Evolutionary conservation across 768 basidiomycete genomes (phyloP), one percentile per base, ranked within the genome.

Genomic region (Xerocomus brunneocitrinus): DNA sequence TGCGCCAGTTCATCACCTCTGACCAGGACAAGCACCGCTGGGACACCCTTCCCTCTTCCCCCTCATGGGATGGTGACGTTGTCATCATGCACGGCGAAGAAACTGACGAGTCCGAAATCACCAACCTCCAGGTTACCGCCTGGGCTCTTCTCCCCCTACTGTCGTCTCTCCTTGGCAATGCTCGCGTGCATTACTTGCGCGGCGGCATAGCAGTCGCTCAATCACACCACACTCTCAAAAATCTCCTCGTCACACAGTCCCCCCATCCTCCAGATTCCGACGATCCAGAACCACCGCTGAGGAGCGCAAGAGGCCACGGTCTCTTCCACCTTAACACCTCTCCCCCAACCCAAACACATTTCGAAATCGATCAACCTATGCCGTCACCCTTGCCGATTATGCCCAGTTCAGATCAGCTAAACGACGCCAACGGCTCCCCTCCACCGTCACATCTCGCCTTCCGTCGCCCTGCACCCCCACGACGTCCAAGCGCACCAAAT

Each of bases 1-100:
- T 95, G 51, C 82, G 85, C 47, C 85, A 88, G 62, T 95, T 86
- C 65, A 81, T 93, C 62, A 91, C 87, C 5, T 90, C 89, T 1
- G 86, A 91, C 46, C 73, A 79, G 30, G 88, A 86, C 30, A 87
- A 83, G 66, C 72, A 71, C 9, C 73, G 74, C 25, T 95, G 91
- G 91, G 89, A 89, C 61, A 63, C 52, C 22, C 52, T 74, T 2
- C 67, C 84, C 9, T 76, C 87, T 68, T 63, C 66, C 6, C 61
- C 75, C 16, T 62, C 71, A 19, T 91, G 89, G 88, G 83, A 91
- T 60, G 87, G 89, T 10, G 77, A 85, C 62, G 16, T 71, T 34
- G 77, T 92, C 36, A 76, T 90, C 44, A 74, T 94, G 13, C 89
- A 88, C 62, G 85, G 86, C 60, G 85, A 90, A 53, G 84, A 84